Evolutionary conservation across 805 yeast species (phyloP).

Genomic region (Jamesozyma lodderae): DNA sequence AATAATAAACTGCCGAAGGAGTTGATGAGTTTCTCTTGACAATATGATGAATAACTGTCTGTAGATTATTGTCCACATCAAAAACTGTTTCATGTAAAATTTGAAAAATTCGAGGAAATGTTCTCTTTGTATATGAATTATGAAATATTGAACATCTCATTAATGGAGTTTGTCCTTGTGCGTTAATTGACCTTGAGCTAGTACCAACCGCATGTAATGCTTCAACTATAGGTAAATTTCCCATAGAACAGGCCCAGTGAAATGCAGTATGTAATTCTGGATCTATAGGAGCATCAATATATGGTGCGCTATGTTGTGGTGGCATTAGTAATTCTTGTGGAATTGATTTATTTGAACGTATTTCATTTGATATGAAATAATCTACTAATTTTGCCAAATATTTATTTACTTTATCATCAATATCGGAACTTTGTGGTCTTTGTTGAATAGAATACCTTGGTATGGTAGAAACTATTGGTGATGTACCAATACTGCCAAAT

Average conservation of each 20-base stretch:
- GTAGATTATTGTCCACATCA: slow-evolving; percentile 61
- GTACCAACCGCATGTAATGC: slow-evolving; percentile 72
- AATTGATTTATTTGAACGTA: slow-evolving; percentile 18
- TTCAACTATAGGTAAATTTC: slow-evolving; percentile 68
- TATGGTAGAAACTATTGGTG: slow-evolving; percentile 25
- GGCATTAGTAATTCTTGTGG: slow-evolving; percentile 25
- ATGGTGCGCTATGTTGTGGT: slow-evolving; percentile 29
- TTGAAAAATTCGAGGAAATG: slow-evolving; percentile 72
- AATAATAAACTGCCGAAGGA: slow-evolving; percentile 75
- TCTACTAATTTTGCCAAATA: slow-evolving; percentile 28
- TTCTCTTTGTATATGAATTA: slow-evolving; percentile 71
- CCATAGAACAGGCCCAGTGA: slow-evolving; percentile 98
- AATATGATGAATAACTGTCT: slow-evolving; percentile 81
- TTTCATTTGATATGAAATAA: slow-evolving; percentile 28
- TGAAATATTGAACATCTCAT: slow-evolving; percentile 81
- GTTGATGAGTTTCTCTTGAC: slow-evolving; percentile 61
- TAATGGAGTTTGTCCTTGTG: slow-evolving; percentile 78
- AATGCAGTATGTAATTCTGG: slow-evolving; percentile 91
- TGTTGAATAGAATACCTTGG: slow-evolving; percentile 23
- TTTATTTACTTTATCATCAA: slow-evolving; percentile 26
- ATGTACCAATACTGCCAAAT: slow-evolving; percentile 24
- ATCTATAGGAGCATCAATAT: slow-evolving; percentile 70
- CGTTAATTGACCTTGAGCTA: slow-evolving; percentile 43
- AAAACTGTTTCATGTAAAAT: slow-evolving; percentile 68
- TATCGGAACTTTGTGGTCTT: slow-evolving; percentile 23